Evolutionary conservation across 192 early-diverging fungal genomes (phyloP), one percentile per base, ranked within the genome.

Genomic region (Radiomyces spectabilis): DNA sequence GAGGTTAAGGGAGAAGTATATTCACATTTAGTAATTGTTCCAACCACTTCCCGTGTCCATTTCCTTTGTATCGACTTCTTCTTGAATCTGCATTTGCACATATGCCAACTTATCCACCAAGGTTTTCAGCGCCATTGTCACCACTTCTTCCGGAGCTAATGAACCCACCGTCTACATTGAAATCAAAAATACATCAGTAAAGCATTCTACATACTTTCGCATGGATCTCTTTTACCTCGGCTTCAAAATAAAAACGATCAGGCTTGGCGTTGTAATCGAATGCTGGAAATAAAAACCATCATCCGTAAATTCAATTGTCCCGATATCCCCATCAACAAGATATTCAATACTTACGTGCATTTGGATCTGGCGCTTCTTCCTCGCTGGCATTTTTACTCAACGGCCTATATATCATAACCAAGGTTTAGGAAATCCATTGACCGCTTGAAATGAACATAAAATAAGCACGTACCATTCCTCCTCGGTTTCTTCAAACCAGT

Each of bases 401-500:
- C 44, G 80, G 85, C 73, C 73, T 73, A 41, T 22, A 32, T 12
- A 3, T 6, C 31, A 44, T 24, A 37, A 24, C 25, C 12, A 37
- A 18, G 24, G 0, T 26, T 7, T 13, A 22, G 32, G 21, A 21
- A 41, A 49, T 35, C 7, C 1, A 37, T 16, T 22, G 13, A 34
- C 12, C 18, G 10, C 12, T 27, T 21, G 31, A n/a, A 15, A 13
- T 4, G 9, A 21, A 4, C n/a, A 48, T 15, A 69, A 63, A 1
- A 73, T 50, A 19, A 37, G 9, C 7, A 13, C 47, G 59, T 77
- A 85, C 93, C 94, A 97, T 73, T 98, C 94, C 34, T 74, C 69
- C 51, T 85, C 83, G 19, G 80, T 74, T 66, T 93, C 85, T 57
- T 98, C 95, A 61, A 85, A 79, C 95, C 95, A 98, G 63, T 93